Conservation (phyloP, 345 rosid species). For the Eucalyptus sp. region DNA sequence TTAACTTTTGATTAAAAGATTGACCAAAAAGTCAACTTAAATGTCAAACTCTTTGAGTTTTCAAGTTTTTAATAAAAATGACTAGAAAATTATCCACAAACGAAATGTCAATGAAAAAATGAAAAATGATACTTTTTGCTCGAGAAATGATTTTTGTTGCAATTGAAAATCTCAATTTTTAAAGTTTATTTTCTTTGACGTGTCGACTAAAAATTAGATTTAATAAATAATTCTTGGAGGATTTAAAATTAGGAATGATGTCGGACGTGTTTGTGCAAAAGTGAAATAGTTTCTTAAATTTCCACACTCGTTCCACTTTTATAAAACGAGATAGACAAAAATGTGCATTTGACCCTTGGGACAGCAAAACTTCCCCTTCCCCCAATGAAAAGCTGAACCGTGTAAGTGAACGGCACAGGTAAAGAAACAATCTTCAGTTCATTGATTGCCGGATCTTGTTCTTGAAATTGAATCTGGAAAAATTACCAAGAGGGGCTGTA, state of each 20-base stretch:
- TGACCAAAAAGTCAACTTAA: no score
- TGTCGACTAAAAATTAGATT: no score
- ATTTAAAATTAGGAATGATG: neutral
- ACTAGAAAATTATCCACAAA: neutral
- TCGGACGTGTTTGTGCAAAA: neutral
- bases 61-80: no score
- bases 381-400: neutral
- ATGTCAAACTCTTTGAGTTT: neutral
- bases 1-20: no score
- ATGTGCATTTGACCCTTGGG: neutral
- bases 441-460: neutral
- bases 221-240: neutral
- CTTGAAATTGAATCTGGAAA: neutral
- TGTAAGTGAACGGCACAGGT: neutral
- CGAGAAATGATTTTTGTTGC: rapidly evolving
- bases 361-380: neutral
- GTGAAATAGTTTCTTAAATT: neutral
- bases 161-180: no score
- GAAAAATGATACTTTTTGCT: no score
- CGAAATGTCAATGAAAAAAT: neutral
- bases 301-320: neutral
- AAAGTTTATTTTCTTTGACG: no score
- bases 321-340: neutral
- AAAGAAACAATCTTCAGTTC: neutral
- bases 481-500: neutral